Base-by-base conservation (phyloP, 2,329 filamentous ascomycete species). In the Botrytis fragariae region DNA sequence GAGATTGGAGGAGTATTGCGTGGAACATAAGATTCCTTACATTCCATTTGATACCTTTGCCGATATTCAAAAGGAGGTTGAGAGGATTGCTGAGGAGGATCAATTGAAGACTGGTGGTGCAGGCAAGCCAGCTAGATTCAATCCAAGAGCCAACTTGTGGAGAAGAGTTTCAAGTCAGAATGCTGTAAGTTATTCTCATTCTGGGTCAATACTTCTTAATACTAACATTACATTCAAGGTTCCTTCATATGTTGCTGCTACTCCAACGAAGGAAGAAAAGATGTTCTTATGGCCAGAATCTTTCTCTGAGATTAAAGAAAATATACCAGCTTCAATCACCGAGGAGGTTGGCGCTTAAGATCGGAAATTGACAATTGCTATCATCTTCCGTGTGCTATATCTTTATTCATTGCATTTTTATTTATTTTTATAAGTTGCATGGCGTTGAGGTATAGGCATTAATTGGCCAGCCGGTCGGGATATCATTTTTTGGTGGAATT, bases 141-240 rank as follows among this genome's bases (percentile, higher is more conserved):
- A 92, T 82, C 90, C 90, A 12, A 85, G 90, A 61, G 90, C 89
- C 42, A 91, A 92, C 80, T 84, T 92, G 83, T 92, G 90, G 90
- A 84, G 90, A 71, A 84, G 89, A 42, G 86, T 88, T 61, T 88
- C 86, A 48, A 90, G 87, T 82, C 87, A 86, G 82, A 85, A 83
- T 61, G 85, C 86, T 54, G 86, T 79, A 72, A 74, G 77, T 77
- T 69, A 42, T 63, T 10, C 51, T 7, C 8, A 14, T n/a, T 69
- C 32, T 4, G 51, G 6, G 4, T 63, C 29, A 20, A 37, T 42
- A 74, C 14, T 39, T 61, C 39, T 61, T 32, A 32, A 65, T 29
- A 65, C 59, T 69, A 51, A 72, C 63, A 48, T 57, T 57, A 18
- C 0, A 12, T 63, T 59, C 59, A 65, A 78, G 76, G 77, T 87